These are phyloP conservation scores for Thraustochytrium striatum DNA, from an alignment of 352 stramenopile species.

Conservation along the genomic window DNA sequence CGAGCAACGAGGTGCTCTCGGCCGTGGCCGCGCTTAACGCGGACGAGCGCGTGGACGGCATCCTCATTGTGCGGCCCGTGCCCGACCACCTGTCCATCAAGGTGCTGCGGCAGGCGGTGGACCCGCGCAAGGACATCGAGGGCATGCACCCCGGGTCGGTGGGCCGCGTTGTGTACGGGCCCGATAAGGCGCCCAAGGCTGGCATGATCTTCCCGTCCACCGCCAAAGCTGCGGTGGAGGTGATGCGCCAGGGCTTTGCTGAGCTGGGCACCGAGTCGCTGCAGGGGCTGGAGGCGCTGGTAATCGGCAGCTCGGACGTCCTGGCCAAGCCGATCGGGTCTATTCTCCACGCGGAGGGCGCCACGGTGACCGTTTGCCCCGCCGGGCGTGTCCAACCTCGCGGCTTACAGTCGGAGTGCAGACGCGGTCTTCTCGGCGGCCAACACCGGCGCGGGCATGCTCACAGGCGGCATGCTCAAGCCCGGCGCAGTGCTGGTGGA, in stretches of 20 bases:
- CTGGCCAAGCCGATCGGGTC: conserved; percentile 37
- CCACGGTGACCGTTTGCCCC: conserved; percentile 32
- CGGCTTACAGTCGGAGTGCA: conserved; percentile 15
- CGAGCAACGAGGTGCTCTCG: conserved; percentile 9
- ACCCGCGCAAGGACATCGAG: conserved; percentile 38
- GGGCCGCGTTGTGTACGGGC: conserved; percentile 27
- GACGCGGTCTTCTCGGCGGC: conserved; percentile 4
- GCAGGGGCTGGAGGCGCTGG: conserved; percentile 1
- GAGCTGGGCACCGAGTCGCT: background rate
- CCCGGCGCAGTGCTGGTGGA: conserved; percentile 15
- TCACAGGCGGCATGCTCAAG: conserved; percentile 35
- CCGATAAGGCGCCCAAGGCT: background rate
- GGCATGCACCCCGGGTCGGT: conserved; percentile 39
- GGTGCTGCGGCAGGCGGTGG: conserved; percentile 28
- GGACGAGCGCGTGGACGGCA: background rate
- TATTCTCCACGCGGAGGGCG: conserved; percentile 28
- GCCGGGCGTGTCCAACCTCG: conserved; percentile 37
- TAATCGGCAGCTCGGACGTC: conserved; percentile 41
- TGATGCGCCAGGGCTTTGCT: background rate
- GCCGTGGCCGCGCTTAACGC: conserved; percentile 23
- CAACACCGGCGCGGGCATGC: background rate
- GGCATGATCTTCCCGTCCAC: conserved; percentile 27
- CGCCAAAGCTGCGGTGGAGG: conserved; percentile 21
- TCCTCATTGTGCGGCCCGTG: conserved; percentile 21
- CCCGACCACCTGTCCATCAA: conserved; percentile 24